A percentile compares a stretch with the other conserved stretches of the same genome.
phyloP scores from a whole-genome alignment of 2,329 filamentous ascomycete species.

The Phialemonium atrogriseum region DNA sequence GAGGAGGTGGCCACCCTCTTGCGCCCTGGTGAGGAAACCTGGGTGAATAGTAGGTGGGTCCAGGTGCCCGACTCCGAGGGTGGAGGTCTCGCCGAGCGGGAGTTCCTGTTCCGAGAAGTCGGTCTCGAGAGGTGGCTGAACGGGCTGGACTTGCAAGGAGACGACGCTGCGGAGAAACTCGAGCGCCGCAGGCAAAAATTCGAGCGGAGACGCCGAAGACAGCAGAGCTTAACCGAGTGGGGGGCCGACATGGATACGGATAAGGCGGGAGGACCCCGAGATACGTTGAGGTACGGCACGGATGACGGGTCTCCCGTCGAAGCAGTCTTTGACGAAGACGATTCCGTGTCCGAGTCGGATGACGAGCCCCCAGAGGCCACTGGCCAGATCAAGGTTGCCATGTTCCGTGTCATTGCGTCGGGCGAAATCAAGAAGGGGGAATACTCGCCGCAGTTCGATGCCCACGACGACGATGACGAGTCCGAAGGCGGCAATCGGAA shows the following conservation, averaged over 20 bases:
- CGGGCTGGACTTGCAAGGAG: slow-evolving; percentile 87
- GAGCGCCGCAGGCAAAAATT: slow-evolving; percentile 82
- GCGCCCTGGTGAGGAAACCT: slow-evolving; percentile 90
- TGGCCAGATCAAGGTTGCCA: slow-evolving; percentile 94
- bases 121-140: slow-evolving; percentile 95
- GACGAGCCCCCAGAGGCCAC: slow-evolving; percentile 89
- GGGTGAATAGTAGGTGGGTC: slow-evolving; percentile 98
- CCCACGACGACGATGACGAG: slow-evolving; percentile 87
- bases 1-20: slow-evolving; percentile 95
- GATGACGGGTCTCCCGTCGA: slow-evolving; percentile 70
- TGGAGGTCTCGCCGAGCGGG: slow-evolving; percentile 87
- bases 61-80: slow-evolving; percentile 86
- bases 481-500: slow-evolving; percentile 39
- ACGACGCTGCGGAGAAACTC: slow-evolving; percentile 80
- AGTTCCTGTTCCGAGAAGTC: slow-evolving; percentile 95
- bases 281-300: slow-evolving; percentile 72
- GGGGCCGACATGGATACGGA: slow-evolving; percentile 11
- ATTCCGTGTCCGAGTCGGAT: slow-evolving; percentile 64
- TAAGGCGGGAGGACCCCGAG: slow-evolving; percentile 35
- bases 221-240: slow-evolving; percentile 37
- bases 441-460: slow-evolving; percentile 95
- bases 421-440: slow-evolving; percentile 97
- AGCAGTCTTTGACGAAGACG: slow-evolving; percentile 58
- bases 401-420: slow-evolving; percentile 90
- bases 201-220: slow-evolving; percentile 57